These are phyloP conservation scores for Myxozyma kluyveri DNA, from an alignment of 805 yeast species.

Conservation along the genomic window DNA sequence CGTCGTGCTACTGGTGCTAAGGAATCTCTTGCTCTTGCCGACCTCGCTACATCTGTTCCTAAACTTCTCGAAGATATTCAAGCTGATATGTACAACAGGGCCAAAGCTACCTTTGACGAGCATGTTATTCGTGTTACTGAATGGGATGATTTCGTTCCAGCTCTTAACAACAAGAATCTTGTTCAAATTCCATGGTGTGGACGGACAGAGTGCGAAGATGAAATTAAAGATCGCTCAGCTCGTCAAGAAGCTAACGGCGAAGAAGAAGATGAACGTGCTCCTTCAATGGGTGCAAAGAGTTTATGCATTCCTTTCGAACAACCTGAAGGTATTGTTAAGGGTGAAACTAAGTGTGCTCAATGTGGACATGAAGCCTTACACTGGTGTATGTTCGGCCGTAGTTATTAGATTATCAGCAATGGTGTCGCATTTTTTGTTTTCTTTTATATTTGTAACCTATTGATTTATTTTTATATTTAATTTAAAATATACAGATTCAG, in stretches of 20 bases:
- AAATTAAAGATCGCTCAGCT: conserved; percentile 86
- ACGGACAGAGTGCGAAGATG: conserved; percentile 88
- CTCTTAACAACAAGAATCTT: conserved; percentile 85
- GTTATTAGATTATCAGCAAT: conserved; percentile 53
- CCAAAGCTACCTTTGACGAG: conserved; percentile 76
- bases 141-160: conserved; percentile 91
- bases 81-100: conserved; percentile 64
- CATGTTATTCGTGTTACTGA: conserved; percentile 80
- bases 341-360: conserved; percentile 74
- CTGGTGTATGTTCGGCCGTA: conserved; percentile 96
- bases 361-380: conserved; percentile 72
- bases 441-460: background rate
- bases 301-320: conserved; percentile 95
- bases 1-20: conserved; percentile 89
- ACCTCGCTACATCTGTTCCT: conserved; percentile 65
- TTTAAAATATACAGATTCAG: background rate
- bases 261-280: conserved; percentile 93
- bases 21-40: conserved; percentile 60
- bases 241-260: conserved; percentile 69
- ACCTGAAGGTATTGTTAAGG: conserved; percentile 56
- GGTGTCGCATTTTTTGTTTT: background rate
- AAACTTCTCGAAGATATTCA: conserved; percentile 81
- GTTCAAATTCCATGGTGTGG: conserved; percentile 98
- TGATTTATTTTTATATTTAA: background rate
- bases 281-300: conserved; percentile 99